phyloP scores from a whole-genome alignment of 768 basidiomycete genomes.

The Leccinum sublutescens region DNA sequence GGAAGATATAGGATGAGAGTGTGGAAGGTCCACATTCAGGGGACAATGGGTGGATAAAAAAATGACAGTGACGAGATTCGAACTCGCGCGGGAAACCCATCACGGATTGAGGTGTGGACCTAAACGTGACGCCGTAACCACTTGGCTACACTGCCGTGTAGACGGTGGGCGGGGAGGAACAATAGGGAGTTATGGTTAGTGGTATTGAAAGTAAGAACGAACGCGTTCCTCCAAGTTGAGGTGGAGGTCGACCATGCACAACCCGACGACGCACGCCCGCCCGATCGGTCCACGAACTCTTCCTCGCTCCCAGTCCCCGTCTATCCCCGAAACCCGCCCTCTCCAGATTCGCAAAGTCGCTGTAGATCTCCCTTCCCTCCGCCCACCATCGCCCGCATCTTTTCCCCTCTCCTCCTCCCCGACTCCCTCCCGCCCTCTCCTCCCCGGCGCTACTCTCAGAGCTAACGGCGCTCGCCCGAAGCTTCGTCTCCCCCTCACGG shows the following conservation, averaged over 20 bases:
- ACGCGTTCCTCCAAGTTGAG: conserved; percentile 5
- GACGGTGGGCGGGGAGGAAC: rapidly evolving
- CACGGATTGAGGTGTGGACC: conserved; percentile 43
- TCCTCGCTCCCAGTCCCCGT: conserved; percentile 43
- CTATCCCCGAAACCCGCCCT: conserved; percentile 37
- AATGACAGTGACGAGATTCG: conserved; percentile 59
- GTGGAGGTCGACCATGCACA: conserved; percentile 25
- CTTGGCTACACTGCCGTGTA: conserved; percentile 53
- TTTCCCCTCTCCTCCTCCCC: conserved; percentile 31
- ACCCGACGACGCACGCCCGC: conserved; percentile 30
- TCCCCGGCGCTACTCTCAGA: conserved; percentile 30
- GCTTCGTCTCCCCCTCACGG: conserved; percentile 36
- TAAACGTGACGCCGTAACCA: conserved; percentile 63
- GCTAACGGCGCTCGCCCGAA: conserved; percentile 32
- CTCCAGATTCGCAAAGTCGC: conserved; percentile 41
- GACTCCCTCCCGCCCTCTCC: conserved; percentile 30
- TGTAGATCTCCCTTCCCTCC: conserved; percentile 27
- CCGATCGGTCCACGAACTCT: conserved; percentile 53
- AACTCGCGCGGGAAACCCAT: conserved; percentile 60
- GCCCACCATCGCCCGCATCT: conserved; percentile 31
- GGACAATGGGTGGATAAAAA: conserved; percentile 14
- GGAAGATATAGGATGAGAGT: conserved; percentile 2
- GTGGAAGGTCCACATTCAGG: not conserved
- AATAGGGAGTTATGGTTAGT: not conserved
- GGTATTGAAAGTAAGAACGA: not conserved